Evolutionary conservation across 169 alveolate genomes (phyloP), one percentile per base, ranked within the genome.

Genomic region (Eimeria tenella): DNA sequence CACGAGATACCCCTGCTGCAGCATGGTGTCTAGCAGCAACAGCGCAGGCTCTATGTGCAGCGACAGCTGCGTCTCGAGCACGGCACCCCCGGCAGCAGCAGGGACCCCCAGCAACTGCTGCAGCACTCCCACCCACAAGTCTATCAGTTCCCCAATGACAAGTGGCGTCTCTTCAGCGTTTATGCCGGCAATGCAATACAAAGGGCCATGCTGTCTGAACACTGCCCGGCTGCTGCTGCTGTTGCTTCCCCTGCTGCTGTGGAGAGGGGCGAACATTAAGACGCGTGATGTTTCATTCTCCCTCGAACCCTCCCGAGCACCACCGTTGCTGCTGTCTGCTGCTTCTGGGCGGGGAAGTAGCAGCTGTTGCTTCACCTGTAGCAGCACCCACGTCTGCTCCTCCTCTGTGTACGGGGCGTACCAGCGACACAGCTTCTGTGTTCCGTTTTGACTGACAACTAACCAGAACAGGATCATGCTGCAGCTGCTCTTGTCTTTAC

Each of bases 341-440:
- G 79, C n/a, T 68, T 68, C 52, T 68, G 5, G 15, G 17, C 31
- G 79, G 11, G 79, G 79, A 17, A 68, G 49, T 49, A 68, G 79
- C 79, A 68, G 31, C 50, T 68, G 79, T 11, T 68, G 79, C 79
- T 68, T 68, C 79, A 68, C 50, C 79, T 68, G 79, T 17, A 68
- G 31, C 50, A 19, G 21, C 79, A 68, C 52, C 79, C 79, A 68
- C 5, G 25, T 23, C 50, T 23, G 15, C 13, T 17, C 79, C 25
- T 68, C 49, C 49, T 17, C 79, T 4, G 50, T n/a, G 50, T 6
- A 23, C 13, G 42, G 79, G 17, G 10, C 50, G 11, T 68, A 68
- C 79, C 79, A 68, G 5, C 79, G 79, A 23, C 79, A 19, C 1
- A 68, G 79, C 25, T 31, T 21, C 79, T 9, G 50, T 31, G 50